phyloP scores from a whole-genome alignment of 345 rosid genomes.

The Brassica nigra region DNA sequence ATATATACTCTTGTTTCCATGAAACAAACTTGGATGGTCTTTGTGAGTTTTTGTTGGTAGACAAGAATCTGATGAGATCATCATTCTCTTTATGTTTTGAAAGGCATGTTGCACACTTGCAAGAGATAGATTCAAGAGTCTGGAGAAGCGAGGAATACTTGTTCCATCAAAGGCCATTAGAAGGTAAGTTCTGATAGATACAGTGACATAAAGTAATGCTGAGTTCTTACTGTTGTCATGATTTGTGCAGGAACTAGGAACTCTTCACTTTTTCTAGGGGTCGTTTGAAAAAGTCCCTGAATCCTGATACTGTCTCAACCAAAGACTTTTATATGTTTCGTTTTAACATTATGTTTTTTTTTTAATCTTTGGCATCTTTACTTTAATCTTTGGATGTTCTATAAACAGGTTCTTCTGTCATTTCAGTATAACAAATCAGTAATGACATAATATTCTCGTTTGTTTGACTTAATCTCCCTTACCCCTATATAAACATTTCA shows the following conservation, averaged over 20 bases:
- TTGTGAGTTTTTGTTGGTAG: slow-evolving; percentile 10
- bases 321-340: no score
- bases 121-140: slow-evolving; percentile 86
- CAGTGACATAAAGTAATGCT: neutral
- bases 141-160: slow-evolving; percentile 86
- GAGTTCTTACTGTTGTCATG: slow-evolving; percentile 32
- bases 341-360: no score
- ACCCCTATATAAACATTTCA: no score
- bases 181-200: slow-evolving; percentile 51
- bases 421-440: neutral
- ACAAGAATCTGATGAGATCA: neutral
- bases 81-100: neutral
- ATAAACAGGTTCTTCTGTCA: no score
- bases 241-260: slow-evolving; percentile 33
- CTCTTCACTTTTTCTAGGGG: slow-evolving; percentile 10
- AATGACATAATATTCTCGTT: neutral
- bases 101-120: slow-evolving; percentile 88
- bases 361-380: neutral
- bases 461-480: no score
- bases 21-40: neutral
- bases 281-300: neutral
- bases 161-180: slow-evolving; percentile 57
- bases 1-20: slow-evolving; percentile 2
- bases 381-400: neutral
- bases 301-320: slow-evolving; percentile 4